Evolutionary conservation across 805 yeast genomes (phyloP).

Genomic region (Starmerella floricola): DNA sequence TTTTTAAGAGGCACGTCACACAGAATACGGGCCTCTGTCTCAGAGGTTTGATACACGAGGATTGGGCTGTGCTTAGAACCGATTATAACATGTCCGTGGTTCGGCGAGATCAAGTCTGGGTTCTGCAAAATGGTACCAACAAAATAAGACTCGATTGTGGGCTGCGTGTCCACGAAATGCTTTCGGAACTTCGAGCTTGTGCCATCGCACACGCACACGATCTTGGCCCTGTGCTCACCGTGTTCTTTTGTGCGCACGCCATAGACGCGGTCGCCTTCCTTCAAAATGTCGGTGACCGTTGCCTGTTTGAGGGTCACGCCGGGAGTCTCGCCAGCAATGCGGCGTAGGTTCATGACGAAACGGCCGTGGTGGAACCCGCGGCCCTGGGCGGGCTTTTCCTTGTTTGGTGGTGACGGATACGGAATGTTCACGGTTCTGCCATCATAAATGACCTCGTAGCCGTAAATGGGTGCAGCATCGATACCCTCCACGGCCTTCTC

Average conservation of each 20-base stretch:
- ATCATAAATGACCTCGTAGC: slow-evolving; percentile 66
- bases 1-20: slow-evolving; percentile 68
- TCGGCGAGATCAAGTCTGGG: slow-evolving; percentile 60
- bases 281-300: slow-evolving; percentile 55
- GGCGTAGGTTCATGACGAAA: slow-evolving; percentile 65
- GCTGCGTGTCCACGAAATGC: slow-evolving; percentile 50
- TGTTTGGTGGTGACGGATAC: slow-evolving; percentile 39
- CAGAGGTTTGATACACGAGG: slow-evolving; percentile 74
- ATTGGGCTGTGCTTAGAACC: slow-evolving; percentile 75
- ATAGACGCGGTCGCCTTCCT: slow-evolving; percentile 41
- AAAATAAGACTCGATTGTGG: slow-evolving; percentile 69
- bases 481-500: slow-evolving; percentile 58
- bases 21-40: slow-evolving; percentile 70
- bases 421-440: slow-evolving; percentile 47
- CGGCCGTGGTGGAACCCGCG: slow-evolving; percentile 89
- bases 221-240: slow-evolving; percentile 39
- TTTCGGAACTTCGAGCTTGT: slow-evolving; percentile 86
- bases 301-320: slow-evolving; percentile 76
- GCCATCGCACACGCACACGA: slow-evolving; percentile 82
- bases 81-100: slow-evolving; percentile 81
- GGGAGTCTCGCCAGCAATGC: slow-evolving; percentile 51
- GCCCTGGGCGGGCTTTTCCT: slow-evolving; percentile 39
- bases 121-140: slow-evolving; percentile 67
- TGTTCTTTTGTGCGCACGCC: slow-evolving; percentile 50
- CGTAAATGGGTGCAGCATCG: slow-evolving; percentile 64